Base-by-base conservation (phyloP, 768 basidiomycete genomes). In the Agaricus sinodeliciosus region DNA sequence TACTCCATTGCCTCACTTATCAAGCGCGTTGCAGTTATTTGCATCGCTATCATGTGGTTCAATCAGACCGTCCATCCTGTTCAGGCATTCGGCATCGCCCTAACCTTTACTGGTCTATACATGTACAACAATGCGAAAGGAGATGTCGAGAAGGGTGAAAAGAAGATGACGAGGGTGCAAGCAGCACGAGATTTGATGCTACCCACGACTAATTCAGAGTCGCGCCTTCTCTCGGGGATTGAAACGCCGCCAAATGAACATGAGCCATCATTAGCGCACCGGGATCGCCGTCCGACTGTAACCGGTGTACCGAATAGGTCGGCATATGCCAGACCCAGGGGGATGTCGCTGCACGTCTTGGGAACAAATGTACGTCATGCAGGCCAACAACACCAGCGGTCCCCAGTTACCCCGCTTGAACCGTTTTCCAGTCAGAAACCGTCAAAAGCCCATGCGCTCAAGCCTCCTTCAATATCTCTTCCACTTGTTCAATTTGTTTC, bases 1-100 rank as follows among this genome's bases (percentile, higher is more conserved):
- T 99, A 99, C 70, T 95, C 92, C 48, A 98, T 99, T 66, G 96
- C 96, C 2, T 96, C 93, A 3, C 82, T 99, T 62, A 83, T 97
- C 72, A 99, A 99, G 69, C 92, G 96, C 22, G 94, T 99, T 51
- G 93, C 85, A 43, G 96, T 99, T 62, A 99, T 99, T 63, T 94
- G 93, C 72, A 88, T 97, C 61, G 96, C 96, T 16, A 90, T 99
- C 64, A 74, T 94, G 47, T 99, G 95, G 95, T 98, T 97, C 73
- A 84, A 79, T 51, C 95, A 97, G 71, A 65, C 76, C 34, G 81
- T 97, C 15, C 87, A 94, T 55, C 81, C 79, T 9, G 62, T 96
- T 16, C 94, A 97, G 68, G 94, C 79, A 3, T 63, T 89, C 45
- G 96, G 96, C n/a, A 99, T 99, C 62, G 72, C 72, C 16, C 65